A percentile compares a stretch with the other conserved stretches of the same genome.
Evolutionary conservation across 2,329 filamentous ascomycete genomes (phyloP).

Genomic region (Fragosphaeria purpurea): DNA sequence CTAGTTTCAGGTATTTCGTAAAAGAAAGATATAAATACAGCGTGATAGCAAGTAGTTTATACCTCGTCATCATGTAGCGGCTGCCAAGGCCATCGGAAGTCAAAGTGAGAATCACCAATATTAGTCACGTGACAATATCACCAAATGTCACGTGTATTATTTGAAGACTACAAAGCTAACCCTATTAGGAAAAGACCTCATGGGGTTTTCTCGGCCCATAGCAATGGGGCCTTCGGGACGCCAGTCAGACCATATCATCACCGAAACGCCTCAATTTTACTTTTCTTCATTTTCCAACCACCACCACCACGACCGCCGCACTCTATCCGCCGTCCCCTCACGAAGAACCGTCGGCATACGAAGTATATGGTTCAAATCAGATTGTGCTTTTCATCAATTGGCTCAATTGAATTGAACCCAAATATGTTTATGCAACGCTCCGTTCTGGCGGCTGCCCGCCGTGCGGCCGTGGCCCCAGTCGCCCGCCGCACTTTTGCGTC

Average conservation of each 20-base stretch:
- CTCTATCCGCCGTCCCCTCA: background rate
- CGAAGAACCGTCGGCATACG: too few species aligned
- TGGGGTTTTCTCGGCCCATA: constrained; percentile 12
- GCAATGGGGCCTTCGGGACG: constrained; percentile 4
- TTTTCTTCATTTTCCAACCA: constrained; percentile 6
- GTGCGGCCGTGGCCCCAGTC: constrained; percentile 42
- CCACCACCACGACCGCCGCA: constrained; percentile 4
- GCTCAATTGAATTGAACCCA: constrained; percentile 6
- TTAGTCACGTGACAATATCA: too few species aligned
- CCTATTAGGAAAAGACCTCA: constrained; percentile 10
- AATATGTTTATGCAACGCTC: constrained; percentile 56
- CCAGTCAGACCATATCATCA: constrained; percentile 15
- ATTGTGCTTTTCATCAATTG: too few species aligned
- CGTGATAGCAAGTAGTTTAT: too few species aligned
- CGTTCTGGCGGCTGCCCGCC: constrained; percentile 50
- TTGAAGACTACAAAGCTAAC: background rate
- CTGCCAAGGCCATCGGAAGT: too few species aligned
- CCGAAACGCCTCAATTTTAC: constrained; percentile 11
- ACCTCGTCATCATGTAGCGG: too few species aligned
- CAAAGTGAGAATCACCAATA: too few species aligned
- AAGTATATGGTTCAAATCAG: too few species aligned
- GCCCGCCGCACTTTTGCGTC: constrained; percentile 51
- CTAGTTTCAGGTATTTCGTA: too few species aligned
- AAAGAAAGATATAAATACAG: too few species aligned
- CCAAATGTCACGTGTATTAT: too few species aligned